These are phyloP conservation scores for Crithidia acanthocephali DNA, from an alignment of 208 protist species.

Conservation along the genomic window DNA sequence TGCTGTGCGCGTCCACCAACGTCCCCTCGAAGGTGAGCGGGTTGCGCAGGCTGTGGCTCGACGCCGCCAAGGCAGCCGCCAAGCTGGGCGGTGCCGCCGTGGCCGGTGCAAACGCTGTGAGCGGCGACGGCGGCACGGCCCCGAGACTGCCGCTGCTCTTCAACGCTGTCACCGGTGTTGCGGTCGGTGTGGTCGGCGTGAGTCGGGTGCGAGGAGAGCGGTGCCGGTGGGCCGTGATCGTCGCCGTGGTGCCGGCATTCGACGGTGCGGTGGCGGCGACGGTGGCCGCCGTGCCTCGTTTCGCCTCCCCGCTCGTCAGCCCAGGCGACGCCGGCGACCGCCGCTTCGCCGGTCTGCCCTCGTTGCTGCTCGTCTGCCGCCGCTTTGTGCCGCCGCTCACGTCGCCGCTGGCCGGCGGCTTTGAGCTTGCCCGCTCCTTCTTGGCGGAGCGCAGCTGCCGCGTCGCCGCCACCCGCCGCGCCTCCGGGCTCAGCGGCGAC, in stretches of 20 bases:
- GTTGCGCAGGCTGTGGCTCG: not conserved
- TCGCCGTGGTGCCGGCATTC: not conserved
- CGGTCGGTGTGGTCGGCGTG: not conserved
- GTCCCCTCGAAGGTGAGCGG: conserved; percentile 9
- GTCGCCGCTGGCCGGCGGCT: conserved; percentile 18
- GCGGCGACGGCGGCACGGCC: not conserved
- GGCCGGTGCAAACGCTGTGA: not conserved
- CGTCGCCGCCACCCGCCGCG: conserved; percentile 34
- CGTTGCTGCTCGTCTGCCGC: conserved; percentile 21
- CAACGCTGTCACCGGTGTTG: not conserved
- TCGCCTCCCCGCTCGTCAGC: not conserved
- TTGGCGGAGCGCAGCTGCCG: conserved; percentile 37
- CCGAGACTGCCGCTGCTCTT: not conserved
- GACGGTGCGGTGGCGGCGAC: not conserved
- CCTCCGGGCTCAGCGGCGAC: conserved; percentile 52
- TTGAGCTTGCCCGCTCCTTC: conserved; percentile 27
- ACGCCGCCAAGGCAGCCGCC: conserved; percentile 10
- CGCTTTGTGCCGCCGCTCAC: conserved; percentile 8
- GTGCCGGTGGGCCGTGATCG: not conserved
- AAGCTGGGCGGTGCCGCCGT: not conserved
- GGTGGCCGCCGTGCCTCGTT: not conserved
- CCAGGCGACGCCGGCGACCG: conserved; percentile 7
- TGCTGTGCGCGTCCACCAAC: conserved; percentile 22
- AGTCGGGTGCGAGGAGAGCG: conserved; percentile 2
- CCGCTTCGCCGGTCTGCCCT: conserved; percentile 3